Evolutionary conservation across 1,284 basidiomycete species (phyloP), one percentile per base, ranked within the genome.

Genomic region (Rhodotorula mucilaginosa): DNA sequence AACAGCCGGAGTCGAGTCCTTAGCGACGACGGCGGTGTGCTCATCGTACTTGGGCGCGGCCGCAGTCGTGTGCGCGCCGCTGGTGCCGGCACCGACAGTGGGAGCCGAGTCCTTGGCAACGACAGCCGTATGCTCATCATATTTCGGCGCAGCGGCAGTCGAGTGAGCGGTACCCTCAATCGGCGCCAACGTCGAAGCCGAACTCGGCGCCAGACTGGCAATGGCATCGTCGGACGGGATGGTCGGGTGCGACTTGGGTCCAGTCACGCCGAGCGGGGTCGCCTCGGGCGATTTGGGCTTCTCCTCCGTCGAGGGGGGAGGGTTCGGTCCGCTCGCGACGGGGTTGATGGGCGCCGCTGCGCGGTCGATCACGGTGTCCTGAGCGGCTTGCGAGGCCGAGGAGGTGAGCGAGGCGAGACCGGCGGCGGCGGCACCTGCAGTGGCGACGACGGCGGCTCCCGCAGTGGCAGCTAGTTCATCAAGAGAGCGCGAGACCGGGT

Each of bases 81-180:
- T 39, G 12, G n/a, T 34, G 10, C 59, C 46, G 31, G 68, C 57
- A n/a, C 29, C 64, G 13, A 60, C 68, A 12, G 61, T 39, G 13
- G 64, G 64, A 6, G 64, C 58, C 21, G 29, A 0, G 57, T 71
- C 68, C 63, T 68, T 67, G 54, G 70, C 66, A 18, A 63, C 70
- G 7, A 46, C 66, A 3, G 57, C 62, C 16, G 63, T 68, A 48
- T 64, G 67, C 60, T 57, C 47, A 5, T 47, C n/a, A 58, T 67
- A 62, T 48, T 67, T 67, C 19, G 58, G 39, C 10, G 31, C 57
- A 2, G 21, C 51, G 23, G 57, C 23, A 39, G 44, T 49, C 10
- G 56, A 56, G 54, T 29, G 16, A 26, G 3, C 3, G 26, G 16
- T 10, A 26, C 26, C 54, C 16, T 15, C 54, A 13, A 10, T 26